Evolutionary conservation across 345 rosid species (phyloP).

Genomic region (Eucalyptus curtisii): DNA sequence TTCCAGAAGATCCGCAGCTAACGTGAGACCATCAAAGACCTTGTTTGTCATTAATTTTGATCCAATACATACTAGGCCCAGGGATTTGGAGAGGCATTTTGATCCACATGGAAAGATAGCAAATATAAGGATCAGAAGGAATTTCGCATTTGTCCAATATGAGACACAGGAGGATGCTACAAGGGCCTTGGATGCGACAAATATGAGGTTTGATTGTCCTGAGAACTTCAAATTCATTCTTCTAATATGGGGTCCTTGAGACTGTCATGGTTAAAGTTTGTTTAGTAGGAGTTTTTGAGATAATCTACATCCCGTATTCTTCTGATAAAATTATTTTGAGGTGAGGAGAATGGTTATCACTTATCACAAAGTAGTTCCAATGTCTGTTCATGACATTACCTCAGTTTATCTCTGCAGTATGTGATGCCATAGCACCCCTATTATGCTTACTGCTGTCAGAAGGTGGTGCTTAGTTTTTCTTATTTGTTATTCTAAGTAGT

Average conservation of each 20-base stretch:
- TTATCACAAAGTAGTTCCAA: background rate
- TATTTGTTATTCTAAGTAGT: background rate
- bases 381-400: background rate
- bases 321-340: background rate
- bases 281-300: background rate
- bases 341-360: background rate
- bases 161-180: slow-evolving; percentile 89
- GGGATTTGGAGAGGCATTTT: slow-evolving; percentile 91
- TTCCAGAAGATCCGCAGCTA: slow-evolving; percentile 55
- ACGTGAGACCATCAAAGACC: slow-evolving; percentile 74
- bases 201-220: slow-evolving; percentile 37
- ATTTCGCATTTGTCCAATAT: slow-evolving; percentile 91
- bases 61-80: slow-evolving; percentile 65
- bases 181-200: slow-evolving; percentile 78
- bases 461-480: background rate
- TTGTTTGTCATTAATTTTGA: slow-evolving; percentile 94
- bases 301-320: background rate
- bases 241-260: background rate
- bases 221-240: background rate
- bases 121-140: slow-evolving; percentile 88
- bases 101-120: slow-evolving; percentile 85
- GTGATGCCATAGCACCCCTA: background rate
- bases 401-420: background rate
- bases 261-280: background rate
- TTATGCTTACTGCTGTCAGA: background rate